Evolutionary conservation across 345 rosid species (phyloP).

Genomic region (Kernera saxatilis): DNA sequence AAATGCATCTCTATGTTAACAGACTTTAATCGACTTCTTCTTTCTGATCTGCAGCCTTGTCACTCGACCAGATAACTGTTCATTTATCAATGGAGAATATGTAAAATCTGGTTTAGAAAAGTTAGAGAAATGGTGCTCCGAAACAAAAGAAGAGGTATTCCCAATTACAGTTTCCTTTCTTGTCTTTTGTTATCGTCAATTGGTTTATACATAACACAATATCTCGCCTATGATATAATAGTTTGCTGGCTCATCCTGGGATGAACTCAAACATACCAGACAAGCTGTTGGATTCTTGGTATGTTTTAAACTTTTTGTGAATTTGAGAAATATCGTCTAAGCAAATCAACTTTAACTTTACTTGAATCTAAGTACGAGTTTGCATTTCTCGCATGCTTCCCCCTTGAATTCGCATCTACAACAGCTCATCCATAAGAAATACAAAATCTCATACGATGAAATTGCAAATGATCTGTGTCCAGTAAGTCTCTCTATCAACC

Average conservation of each 20-base stretch:
- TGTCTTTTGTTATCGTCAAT: not conserved
- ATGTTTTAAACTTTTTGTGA: slow-evolving; percentile 22
- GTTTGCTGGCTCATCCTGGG: slow-evolving; percentile 89
- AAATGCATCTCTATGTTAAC: not conserved
- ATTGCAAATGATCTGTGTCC: slow-evolving; percentile 87
- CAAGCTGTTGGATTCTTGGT: slow-evolving; percentile 98
- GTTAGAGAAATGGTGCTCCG: slow-evolving; percentile 87
- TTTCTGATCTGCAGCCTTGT: slow-evolving; percentile 62
- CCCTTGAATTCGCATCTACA: not conserved
- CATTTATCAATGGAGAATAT: slow-evolving; percentile 96
- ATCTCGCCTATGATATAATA: slow-evolving; percentile 22
- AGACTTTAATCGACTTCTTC: slow-evolving; percentile 5
- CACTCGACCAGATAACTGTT: slow-evolving; percentile 91
- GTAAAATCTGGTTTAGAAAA: slow-evolving; percentile 89
- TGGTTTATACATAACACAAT: not conserved
- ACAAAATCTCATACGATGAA: slow-evolving; percentile 27
- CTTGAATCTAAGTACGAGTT: not conserved
- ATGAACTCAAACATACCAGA: slow-evolving; percentile 88
- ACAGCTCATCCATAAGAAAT: slow-evolving; percentile 47
- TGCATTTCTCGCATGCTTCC: not conserved
- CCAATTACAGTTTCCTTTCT: not conserved
- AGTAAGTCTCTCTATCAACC: slow-evolving; percentile 34
- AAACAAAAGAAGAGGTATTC: slow-evolving; percentile 81
- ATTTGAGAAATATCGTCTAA: not conserved
- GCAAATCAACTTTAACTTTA: not conserved